These are phyloP conservation scores for Phytomonas francai DNA, from an alignment of 208 protist genomes.

Conservation along the genomic window DNA sequence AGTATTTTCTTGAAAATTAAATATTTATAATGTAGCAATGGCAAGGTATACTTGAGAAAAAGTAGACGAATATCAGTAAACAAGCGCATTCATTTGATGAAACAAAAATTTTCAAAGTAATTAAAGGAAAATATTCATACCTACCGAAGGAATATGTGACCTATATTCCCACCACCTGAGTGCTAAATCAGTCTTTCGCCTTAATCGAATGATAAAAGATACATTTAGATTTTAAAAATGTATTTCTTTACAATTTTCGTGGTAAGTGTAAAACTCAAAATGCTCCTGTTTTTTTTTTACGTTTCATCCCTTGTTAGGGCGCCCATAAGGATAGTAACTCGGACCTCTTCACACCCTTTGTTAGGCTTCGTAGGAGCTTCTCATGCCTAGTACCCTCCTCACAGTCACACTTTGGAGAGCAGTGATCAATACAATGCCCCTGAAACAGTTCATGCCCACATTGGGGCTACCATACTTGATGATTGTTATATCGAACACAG, in stretches of 20 bases:
- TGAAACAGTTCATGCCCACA: neutral
- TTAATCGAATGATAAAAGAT: neutral
- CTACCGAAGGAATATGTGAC: conserved; percentile 5
- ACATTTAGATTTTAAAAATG: neutral
- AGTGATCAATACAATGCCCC: neutral
- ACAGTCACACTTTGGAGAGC: neutral
- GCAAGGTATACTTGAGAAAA: conserved; percentile 13
- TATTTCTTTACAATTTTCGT: neutral
- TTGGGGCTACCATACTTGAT: neutral
- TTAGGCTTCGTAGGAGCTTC: neutral
- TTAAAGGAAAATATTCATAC: conserved; percentile 4
- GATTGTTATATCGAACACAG: neutral
- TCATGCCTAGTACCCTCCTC: neutral
- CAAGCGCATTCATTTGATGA: neutral
- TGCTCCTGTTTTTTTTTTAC: neutral
- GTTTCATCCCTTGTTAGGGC: neutral
- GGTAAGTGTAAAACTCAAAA: neutral
- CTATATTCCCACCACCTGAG: neutral
- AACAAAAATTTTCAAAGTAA: conserved; percentile 3
- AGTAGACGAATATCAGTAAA: conserved; percentile 13
- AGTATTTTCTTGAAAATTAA: conserved; percentile 2
- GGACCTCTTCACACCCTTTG: neutral
- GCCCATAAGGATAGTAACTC: neutral
- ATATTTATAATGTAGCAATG: conserved; percentile 6
- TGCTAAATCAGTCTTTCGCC: neutral